Evolutionary conservation across 805 yeast genomes (phyloP), one percentile per base, ranked within the genome.

Genomic region (Dipodascopsis uninucleata): DNA sequence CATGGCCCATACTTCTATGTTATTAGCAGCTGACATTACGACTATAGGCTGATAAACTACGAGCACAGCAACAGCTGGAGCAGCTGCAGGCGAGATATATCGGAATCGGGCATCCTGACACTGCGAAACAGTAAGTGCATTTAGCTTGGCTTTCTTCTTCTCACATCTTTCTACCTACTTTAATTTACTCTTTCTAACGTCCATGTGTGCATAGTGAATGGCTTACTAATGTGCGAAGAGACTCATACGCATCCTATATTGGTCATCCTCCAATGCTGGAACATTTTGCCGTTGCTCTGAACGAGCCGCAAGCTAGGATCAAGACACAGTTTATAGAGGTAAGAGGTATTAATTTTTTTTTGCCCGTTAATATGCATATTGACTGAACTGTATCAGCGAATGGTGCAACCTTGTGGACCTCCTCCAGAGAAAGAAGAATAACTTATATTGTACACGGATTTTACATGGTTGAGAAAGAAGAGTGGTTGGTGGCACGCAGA

Each of bases 31-130:
- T n/a, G n/a, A n/a, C n/a, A n/a, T n/a, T n/a, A n/a, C n/a, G n/a
- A n/a, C n/a, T n/a, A 31, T 26, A 49, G 58, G 58, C 60, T 21
- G 60, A 56, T 31, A 49, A 50, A 28, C 41, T 55, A 18, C 55
- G 59, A 16, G 52, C 55, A 3, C 59, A 55, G 33, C 56, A 56
- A 25, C 58, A 55, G 28, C 47, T 55, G 12, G 59, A 55, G 24
- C 59, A 55, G 34, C 38, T 55, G 3, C 59, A 55, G 39, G 35
- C 49, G 16, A 52, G 59, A 2, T 53, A 83, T 59, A 68, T 82
- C 18, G 95, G 95, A 1, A 62, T 89, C 1, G 96, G 96, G 0
- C 73, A 78, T 58, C 72, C 88, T 7, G 80, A 78, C 41, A 87
- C 94, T 0, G 70, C 82, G 0, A 69, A 81, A 40, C 70, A 71